Evolutionary conservation across 2,329 filamentous ascomycete genomes (phyloP), one percentile per base, ranked within the genome.

Genomic region (Sclerotinia spermophila): DNA sequence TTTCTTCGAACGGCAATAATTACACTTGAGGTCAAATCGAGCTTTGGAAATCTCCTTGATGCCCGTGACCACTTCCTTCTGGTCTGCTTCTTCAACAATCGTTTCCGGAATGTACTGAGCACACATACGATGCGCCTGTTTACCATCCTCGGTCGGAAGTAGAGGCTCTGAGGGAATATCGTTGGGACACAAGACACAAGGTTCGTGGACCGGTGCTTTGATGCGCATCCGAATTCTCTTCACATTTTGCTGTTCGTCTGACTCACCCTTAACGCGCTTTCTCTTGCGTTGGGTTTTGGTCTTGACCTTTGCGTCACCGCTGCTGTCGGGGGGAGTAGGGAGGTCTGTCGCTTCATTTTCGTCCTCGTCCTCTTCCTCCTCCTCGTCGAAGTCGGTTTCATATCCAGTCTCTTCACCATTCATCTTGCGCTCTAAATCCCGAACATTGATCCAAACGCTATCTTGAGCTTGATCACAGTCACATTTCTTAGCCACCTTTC

Each of bases 391-490:
- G 0, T 90, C 92, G 75, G 93, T 90, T 78, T 94, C 92, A 76
- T 92, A 92, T 75, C 94, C 93, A 7, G 93, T 93, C 71, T 92
- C 90, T 79, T 98, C 94, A 58, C 96, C 96, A 67, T 94, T 89
- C 61, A 98, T 82, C 80, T 96, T 97, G 72, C 96, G 92, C 81
- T 99, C 94, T 71, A 99, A 96, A 77, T 97, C 96, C 71, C 93
- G 90, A 5, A 98, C 94, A 78, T 99, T 94, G 68, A 99, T 94
- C 94, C 96, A 99, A 5, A 99, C 96, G 77, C 95, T 98, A 83
- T 99, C 96, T 72, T 96, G 90, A 74, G 97, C 94, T 72, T 96
- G 88, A 77, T 96, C 94, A 79, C 96, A 99, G 78, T 98, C 91
- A 81, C 96, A 99, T 80, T 96, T 96, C 82, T 97, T 97, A 24